Percentiles rank a stretch among this genome's conserved stretches.
phyloP scores from a whole-genome alignment of 169 alveolate genomes.

The Plasmodium inui region DNA sequence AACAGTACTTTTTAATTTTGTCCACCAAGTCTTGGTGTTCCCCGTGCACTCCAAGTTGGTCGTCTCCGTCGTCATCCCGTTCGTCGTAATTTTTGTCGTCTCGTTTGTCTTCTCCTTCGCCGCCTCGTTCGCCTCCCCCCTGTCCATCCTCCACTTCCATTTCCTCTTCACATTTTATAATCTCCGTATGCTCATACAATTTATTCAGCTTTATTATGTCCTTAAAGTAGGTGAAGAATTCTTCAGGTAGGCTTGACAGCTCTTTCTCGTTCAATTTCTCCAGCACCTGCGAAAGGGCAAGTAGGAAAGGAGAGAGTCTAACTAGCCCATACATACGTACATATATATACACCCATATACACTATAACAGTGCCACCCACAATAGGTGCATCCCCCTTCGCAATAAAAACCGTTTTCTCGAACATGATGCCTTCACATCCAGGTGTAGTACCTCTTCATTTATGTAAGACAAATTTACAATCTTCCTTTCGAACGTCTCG shows the following conservation, averaged over 20 bases:
- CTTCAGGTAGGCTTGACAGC: conserved; percentile 1
- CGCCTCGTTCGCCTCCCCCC: not conserved
- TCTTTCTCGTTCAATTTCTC: conserved; percentile 48
- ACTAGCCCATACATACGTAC: not conserved
- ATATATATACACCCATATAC: not conserved
- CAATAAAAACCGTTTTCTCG: not conserved
- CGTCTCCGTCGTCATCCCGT: not conserved
- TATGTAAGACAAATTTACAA: conserved; percentile 31
- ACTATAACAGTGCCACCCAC: not conserved
- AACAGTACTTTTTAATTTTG: conserved; percentile 62
- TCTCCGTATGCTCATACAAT: conserved; percentile 54
- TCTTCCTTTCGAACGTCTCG: conserved; percentile 50
- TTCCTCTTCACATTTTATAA: not conserved
- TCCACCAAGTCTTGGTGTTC: conserved; percentile 49
- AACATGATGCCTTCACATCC: not conserved
- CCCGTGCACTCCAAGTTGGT: not conserved
- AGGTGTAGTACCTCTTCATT: conserved; percentile 53
- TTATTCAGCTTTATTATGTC: conserved; percentile 59
- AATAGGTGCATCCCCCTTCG: not conserved
- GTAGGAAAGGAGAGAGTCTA: not conserved
- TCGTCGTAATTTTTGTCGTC: not conserved
- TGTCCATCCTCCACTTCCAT: not conserved
- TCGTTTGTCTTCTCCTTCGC: not conserved
- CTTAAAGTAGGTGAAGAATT: conserved; percentile 34
- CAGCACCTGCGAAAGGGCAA: conserved; percentile 9